These are phyloP conservation scores for Hymenoscyphus linearis DNA, from an alignment of 2,329 filamentous ascomycete genomes.

Conservation along the genomic window DNA sequence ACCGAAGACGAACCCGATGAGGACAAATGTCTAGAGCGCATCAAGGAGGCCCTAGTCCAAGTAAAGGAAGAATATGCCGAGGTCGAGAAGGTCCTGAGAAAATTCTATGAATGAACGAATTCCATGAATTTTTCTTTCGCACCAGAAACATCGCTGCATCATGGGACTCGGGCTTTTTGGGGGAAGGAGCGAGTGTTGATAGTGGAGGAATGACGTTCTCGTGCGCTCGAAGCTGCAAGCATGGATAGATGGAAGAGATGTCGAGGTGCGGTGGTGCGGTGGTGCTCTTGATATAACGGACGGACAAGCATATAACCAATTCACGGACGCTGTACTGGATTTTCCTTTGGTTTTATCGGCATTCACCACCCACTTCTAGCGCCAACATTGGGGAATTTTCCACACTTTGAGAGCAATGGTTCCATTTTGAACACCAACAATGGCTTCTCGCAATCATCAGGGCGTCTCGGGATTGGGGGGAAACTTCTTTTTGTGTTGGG, in stretches of 20 bases:
- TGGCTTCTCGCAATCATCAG: neutral
- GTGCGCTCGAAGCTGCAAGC: neutral
- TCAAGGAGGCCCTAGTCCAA: constrained; percentile 62
- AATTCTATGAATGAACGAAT: constrained; percentile 24
- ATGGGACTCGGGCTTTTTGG: no score
- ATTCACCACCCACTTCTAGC: neutral
- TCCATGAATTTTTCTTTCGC: neutral
- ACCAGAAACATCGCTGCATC: neutral
- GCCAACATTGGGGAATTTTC: neutral
- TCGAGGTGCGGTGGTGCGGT: no score
- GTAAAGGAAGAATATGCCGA: constrained; percentile 75
- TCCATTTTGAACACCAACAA: neutral
- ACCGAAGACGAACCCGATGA: constrained; percentile 60
- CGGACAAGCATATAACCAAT: neutral
- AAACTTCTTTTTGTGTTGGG: no score
- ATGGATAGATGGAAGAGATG: neutral
- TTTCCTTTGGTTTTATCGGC: neutral
- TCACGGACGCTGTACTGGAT: neutral
- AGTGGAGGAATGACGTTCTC: neutral
- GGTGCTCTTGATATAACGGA: neutral
- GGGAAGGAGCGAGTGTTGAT: neutral
- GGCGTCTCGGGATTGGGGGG: neutral
- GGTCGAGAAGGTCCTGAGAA: constrained; percentile 64
- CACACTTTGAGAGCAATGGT: neutral
- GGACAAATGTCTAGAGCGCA: constrained; percentile 61